These are phyloP conservation scores for Candida jianshihensis DNA, from an alignment of 805 yeast genomes.

Conservation along the genomic window DNA sequence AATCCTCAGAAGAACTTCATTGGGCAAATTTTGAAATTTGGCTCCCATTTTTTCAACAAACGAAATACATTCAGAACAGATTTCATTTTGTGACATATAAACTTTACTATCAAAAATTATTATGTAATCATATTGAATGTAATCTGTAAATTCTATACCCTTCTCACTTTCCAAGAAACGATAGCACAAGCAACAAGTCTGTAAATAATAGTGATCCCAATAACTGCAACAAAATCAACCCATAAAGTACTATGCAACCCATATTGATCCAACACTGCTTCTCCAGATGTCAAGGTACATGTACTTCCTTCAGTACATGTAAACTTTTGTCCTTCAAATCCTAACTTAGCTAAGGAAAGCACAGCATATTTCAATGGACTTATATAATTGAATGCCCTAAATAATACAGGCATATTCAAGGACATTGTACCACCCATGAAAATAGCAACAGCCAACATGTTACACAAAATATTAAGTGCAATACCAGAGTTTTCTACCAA, in stretches of 20 bases:
- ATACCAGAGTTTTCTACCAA: conserved; percentile 66
- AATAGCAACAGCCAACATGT: conserved; percentile 57
- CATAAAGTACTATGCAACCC: conserved; percentile 25
- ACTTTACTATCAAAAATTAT: no score
- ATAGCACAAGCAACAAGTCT: conserved; percentile 10
- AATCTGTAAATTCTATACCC: no score
- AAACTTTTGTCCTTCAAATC: conserved; percentile 44
- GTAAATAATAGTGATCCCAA: conserved; percentile 12
- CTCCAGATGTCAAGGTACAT: conserved; percentile 48
- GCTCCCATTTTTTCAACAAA: no score
- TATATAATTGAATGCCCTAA: conserved; percentile 61
- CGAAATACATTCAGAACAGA: no score
- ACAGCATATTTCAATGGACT: conserved; percentile 71
- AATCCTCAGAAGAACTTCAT: background rate
- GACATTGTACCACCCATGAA: conserved; percentile 82
- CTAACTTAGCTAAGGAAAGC: conserved; percentile 50
- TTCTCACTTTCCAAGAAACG: conserved; percentile 7
- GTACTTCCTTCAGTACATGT: conserved; percentile 40
- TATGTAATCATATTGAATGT: no score
- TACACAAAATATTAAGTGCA: conserved; percentile 64
- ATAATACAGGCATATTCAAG: conserved; percentile 58
- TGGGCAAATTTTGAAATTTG: background rate
- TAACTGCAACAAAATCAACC: conserved; percentile 13
- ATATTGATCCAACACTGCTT: conserved; percentile 48
- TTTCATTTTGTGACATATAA: no score